These are phyloP conservation scores for Brassica carinata DNA, from an alignment of 345 rosid genomes.

Conservation along the genomic window DNA sequence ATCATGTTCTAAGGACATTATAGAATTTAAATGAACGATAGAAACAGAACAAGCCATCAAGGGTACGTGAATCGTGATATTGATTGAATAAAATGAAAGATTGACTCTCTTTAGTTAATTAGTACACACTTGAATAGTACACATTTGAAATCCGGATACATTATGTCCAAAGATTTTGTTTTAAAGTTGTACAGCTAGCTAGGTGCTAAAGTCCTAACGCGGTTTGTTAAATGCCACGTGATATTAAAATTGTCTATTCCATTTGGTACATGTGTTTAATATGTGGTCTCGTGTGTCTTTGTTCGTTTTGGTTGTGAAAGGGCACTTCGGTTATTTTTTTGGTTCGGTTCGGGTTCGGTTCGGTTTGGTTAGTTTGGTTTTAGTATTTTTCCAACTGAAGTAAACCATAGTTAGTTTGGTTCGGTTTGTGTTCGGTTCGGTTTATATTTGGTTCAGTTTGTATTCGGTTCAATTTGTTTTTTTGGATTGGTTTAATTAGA, in stretches of 20 bases:
- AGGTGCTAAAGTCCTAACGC: background rate
- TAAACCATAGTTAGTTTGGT: too few species aligned
- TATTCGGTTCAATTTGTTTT: too few species aligned
- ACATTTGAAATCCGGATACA: background rate
- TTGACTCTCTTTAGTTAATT: background rate
- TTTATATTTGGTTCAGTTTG: too few species aligned
- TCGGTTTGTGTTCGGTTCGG: too few species aligned
- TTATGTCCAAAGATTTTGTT: slow-evolving; percentile 1
- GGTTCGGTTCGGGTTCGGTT: too few species aligned
- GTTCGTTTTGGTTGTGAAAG: slow-evolving; percentile 27
- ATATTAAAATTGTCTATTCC: slow-evolving; percentile 4
- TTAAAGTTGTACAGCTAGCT: slow-evolving; percentile 25
- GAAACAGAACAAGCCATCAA: background rate
- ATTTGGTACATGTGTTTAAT: slow-evolving; percentile 15
- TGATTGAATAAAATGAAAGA: slow-evolving; percentile 13
- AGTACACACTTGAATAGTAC: background rate
- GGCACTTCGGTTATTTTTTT: too few species aligned
- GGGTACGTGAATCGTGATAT: background rate
- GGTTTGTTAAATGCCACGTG: slow-evolving; percentile 25
- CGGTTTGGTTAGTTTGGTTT: too few species aligned
- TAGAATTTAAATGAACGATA: background rate
- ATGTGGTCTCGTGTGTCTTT: slow-evolving; percentile 26
- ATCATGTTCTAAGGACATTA: background rate
- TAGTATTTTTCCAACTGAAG: too few species aligned
- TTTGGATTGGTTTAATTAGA: too few species aligned